Evolutionary conservation across 2,329 filamentous ascomycete species (phyloP).

Genomic region (Intubia oerlemansii): DNA sequence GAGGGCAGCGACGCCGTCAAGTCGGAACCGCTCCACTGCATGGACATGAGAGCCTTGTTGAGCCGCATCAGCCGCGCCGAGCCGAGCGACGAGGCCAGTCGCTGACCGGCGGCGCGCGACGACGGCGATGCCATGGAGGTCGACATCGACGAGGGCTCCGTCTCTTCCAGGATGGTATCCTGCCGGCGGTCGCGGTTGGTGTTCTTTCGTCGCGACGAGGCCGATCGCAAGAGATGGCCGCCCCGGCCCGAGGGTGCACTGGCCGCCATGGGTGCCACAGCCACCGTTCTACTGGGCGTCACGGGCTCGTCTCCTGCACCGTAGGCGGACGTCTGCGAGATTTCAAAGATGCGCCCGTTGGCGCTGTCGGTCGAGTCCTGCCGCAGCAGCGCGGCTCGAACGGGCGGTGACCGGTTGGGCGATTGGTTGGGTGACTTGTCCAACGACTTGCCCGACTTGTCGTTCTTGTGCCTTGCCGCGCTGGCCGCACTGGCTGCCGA

Average conservation of each 20-base stretch:
- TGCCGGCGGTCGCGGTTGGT: neutral
- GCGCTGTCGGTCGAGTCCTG: constrained; percentile 39
- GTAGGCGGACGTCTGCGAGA: constrained; percentile 23
- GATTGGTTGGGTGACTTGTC: no score
- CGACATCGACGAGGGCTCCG: no score
- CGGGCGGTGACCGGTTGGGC: neutral
- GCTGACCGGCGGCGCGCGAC: no score
- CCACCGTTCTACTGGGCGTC: no score
- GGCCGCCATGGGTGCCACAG: no score
- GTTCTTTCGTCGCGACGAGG: no score
- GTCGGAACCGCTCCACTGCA: constrained; percentile 5
- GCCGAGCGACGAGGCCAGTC: constrained; percentile 2
- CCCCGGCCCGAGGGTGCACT: no score
- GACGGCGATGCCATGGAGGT: no score
- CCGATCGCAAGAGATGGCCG: no score
- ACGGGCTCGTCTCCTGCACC: neutral
- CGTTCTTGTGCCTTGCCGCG: no score
- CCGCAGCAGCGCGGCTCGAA: constrained; percentile 13
- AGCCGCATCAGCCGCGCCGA: constrained; percentile 5
- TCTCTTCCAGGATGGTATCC: no score
- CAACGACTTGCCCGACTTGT: no score
- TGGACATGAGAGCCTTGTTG: constrained; percentile 5
- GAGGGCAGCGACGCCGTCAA: neutral
- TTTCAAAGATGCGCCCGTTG: constrained; percentile 33
- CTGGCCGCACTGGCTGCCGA: neutral